Percentiles rank a stretch among this genome's conserved stretches.
phyloP scores from a whole-genome alignment of 2,329 filamentous ascomycete species.

The Ophiostoma australiae region DNA sequence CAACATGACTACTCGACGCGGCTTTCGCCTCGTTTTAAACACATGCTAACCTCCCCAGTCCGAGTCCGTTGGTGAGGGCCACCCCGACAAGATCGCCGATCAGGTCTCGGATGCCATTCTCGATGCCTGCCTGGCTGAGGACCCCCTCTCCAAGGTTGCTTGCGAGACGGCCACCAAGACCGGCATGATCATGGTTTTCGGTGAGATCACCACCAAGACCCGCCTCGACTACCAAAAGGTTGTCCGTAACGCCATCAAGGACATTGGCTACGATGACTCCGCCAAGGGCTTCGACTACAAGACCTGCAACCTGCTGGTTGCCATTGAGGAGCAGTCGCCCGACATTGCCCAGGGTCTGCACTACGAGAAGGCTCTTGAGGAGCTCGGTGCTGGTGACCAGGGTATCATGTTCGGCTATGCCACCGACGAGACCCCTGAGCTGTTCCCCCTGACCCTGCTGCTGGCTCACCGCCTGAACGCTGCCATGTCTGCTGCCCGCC shows the following conservation, averaged over 20 bases:
- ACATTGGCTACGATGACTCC: conserved; percentile 97
- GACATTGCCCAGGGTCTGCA: conserved; percentile 99
- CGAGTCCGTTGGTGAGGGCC: conserved; percentile 83
- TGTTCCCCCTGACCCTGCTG: conserved; percentile 88
- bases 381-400: conserved; percentile 98
- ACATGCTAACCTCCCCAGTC: conserved; percentile 48
- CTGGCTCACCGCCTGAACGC: conserved; percentile 96
- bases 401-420: conserved; percentile 99
- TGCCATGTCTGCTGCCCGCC: conserved; percentile 85
- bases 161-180: conserved; percentile 99
- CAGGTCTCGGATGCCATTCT: conserved; percentile 98
- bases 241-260: conserved; percentile 90
- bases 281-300: conserved; percentile 99
- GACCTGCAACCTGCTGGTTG: conserved; percentile 96
- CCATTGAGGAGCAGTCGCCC: conserved; percentile 98
- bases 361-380: conserved; percentile 95
- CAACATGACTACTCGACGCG: not conserved
- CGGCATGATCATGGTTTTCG: conserved; percentile 98
- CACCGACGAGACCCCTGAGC: conserved; percentile 96
- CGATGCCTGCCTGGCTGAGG: conserved; percentile 91
- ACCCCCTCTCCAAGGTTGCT: conserved; percentile 97
- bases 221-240: conserved; percentile 96
- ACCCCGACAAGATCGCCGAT: conserved; percentile 96
- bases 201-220: conserved; percentile 97
- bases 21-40: not conserved